Evolutionary conservation across 177 flowering plant genomes (phyloP), one percentile per base, ranked within the genome.

Genomic region (Tripterygium wilfordii): DNA sequence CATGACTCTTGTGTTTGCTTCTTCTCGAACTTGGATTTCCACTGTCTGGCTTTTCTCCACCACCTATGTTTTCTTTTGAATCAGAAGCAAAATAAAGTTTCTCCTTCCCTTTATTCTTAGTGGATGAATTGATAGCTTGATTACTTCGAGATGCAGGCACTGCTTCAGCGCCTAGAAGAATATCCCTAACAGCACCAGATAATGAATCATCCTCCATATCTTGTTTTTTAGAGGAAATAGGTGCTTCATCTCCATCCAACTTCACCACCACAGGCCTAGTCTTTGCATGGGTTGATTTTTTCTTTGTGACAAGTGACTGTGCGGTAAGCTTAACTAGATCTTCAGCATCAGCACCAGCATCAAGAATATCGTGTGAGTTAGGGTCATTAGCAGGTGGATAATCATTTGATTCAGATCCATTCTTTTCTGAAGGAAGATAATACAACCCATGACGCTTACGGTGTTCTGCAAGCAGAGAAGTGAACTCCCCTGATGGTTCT

Each of bases 201-300:
- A 92, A 63, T 16, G 56, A 37, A 63, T 79, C 69, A 20, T 74
- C 76, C 51, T 63, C 69, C 4, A 36, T 23, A 20, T 64, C 74
- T 8, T 51, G 42, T 49, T 61, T 72, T 54, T 58, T 63, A 2
- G 62, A 17, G 6, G 48, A 45, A 41, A 52, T 47, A 43, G 59
- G 48, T n/a, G 23, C 51, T 50, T 49, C 77, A 53, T 74, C 79
- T 33, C 76, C 87, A 51, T 89, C 92, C 63, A 92, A 58, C 57
- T 72, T 89, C 43, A 89, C 88, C 31, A 92, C 99, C 54, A 81
- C 76, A 7, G 99, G 99, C 51, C 99, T 74, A 33, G 95, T 75
- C 61, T 81, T 89, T 20, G 65, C 53, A 36, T 65, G 76, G 54
- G 48, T 74, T 36, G 70, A 28, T 72, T 77, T 89, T 70, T 75